Evolutionary conservation across 192 early-diverging fungal species (phyloP), one percentile per base, ranked within the genome.

Genomic region (Funneliformis mosseae): DNA sequence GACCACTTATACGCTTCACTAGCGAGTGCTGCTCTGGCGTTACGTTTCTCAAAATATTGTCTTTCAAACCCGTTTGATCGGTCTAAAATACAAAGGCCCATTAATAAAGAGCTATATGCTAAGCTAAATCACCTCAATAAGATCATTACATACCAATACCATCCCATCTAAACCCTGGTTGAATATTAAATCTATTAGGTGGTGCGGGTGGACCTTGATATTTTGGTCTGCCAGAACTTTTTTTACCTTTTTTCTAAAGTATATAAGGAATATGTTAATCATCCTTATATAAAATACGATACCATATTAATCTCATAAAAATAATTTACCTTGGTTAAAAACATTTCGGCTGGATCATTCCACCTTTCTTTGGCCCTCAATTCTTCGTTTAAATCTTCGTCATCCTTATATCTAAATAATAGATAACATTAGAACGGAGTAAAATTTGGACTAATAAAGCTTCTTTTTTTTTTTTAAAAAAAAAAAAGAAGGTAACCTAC

Each of bases 81-180:
- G 77, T 91, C 90, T 83, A 55, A 55, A 75, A 27, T 16, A 16
- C 5, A 69, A 39, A 83, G 66, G 12, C 5, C 16, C n/a, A 41
- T 28, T 28, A 60, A 66, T 82, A 41, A 18, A 6, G 50, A 70
- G 21, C 45, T 55, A 38, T 12, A 16, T 9, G 25, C 16, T 18
- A n/a, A 69, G 18, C 27, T 38, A 5, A 61, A 28, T 50, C 1
- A 8, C 7, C 14, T 21, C 1, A 50, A 10, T 33, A 10, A 74
- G 39, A 23, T 14, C 11, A 33, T 43, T 27, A 28, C 76, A 61
- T 48, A 81, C 83, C 83, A 23, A 92, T 88, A 33, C 91, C 91
- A 85, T 92, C 91, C 91, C 91, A 92, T 25, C 91, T 88, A 73
- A 90, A 92, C 1, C 91, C 91, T 41, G 91, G 91, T 45, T 84